Evolutionary conservation across 805 yeast species (phyloP).

Genomic region (Yarrowia alimentaria): DNA sequence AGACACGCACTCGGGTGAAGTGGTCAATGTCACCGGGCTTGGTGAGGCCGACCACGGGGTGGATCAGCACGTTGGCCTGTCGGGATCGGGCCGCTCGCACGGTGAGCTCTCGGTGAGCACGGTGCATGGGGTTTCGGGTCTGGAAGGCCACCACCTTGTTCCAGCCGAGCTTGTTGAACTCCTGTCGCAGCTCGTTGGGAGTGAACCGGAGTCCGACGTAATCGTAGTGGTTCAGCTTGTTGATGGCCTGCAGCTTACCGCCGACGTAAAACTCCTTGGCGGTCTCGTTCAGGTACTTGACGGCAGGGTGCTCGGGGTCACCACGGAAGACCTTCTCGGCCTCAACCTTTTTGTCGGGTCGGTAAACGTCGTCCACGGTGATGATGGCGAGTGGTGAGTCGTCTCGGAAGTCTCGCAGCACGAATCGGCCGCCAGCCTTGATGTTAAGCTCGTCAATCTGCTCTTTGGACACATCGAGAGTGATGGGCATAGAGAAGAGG

Average conservation of each 20-base stretch:
- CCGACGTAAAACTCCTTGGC: conserved; percentile 88
- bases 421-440: conserved; percentile 59
- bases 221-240: conserved; percentile 84
- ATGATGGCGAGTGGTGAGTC: conserved; percentile 76
- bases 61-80: conserved; percentile 82
- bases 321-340: conserved; percentile 90
- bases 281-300: conserved; percentile 63
- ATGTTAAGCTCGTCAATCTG: conserved; percentile 47
- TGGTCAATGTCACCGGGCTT: conserved; percentile 98
- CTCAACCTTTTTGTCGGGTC: conserved; percentile 75
- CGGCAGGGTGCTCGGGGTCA: conserved; percentile 95
- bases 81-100: conserved; percentile 95
- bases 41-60: conserved; percentile 95
- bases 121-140: conserved; percentile 97
- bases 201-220: conserved; percentile 84
- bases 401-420: conserved; percentile 78
- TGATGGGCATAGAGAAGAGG: conserved; percentile 91
- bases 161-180: conserved; percentile 81
- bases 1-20: conserved; percentile 94
- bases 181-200: conserved; percentile 84
- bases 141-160: conserved; percentile 91
- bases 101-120: conserved; percentile 95
- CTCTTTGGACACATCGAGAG: conserved; percentile 65
- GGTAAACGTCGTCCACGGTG: conserved; percentile 73
- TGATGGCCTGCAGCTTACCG: conserved; percentile 81